A percentile compares a stretch with the other conserved stretches of the same genome.
Evolutionary conservation across 495 filamentous ascomycete genomes (phyloP).

Genomic region (Ascobolus immersus): DNA sequence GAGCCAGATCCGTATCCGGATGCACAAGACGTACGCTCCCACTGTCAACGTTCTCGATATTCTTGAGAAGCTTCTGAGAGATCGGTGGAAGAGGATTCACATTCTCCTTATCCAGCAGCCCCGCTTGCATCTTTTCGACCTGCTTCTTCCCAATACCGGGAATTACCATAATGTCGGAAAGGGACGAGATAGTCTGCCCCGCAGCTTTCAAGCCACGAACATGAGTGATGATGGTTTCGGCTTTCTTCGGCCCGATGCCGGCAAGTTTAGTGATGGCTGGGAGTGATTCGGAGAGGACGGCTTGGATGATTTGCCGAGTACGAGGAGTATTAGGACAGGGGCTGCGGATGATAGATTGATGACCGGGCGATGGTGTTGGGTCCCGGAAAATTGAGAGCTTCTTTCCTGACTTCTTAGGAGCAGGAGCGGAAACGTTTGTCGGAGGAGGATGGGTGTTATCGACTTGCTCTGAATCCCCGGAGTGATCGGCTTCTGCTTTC

Average conservation of each 20-base stretch:
- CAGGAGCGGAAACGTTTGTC: constrained; percentile 8
- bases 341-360: not conserved
- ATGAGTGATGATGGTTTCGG: not conserved
- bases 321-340: not conserved
- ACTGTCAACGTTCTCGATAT: too few relatives aligned
- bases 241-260: not conserved
- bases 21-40: too few relatives aligned
- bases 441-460: constrained; percentile 19
- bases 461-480: too few relatives aligned
- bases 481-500: too few relatives aligned
- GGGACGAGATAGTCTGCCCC: not conserved
- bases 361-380: too few relatives aligned
- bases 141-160: not conserved
- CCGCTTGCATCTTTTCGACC: not conserved
- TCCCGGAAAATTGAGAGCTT: not conserved
- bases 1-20: too few relatives aligned
- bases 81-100: too few relatives aligned
- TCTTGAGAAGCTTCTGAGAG: too few relatives aligned
- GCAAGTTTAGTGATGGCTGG: not conserved
- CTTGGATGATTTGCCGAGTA: not conserved
- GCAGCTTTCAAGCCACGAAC: not conserved
- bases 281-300: not conserved
- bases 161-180: not conserved
- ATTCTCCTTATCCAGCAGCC: not conserved
- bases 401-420: not conserved